Conservation (phyloP, 1,284 basidiomycete species). For the Xanthoconium separans region DNA sequence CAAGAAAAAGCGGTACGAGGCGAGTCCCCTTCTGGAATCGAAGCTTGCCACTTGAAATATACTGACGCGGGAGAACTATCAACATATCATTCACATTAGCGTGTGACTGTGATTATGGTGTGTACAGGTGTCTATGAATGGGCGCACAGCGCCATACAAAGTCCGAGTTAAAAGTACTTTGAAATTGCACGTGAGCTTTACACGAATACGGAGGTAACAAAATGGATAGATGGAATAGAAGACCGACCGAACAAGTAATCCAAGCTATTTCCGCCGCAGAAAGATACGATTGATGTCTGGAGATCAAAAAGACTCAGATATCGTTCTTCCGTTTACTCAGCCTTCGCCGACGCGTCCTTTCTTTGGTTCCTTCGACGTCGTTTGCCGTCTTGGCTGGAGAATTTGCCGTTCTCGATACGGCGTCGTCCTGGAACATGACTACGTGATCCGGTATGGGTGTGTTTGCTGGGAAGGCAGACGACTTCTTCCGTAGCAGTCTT, state of each 20-base stretch:
- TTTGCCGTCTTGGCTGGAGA: constrained; percentile 11
- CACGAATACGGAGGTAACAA: constrained; percentile 4
- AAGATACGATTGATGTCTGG: constrained; percentile 7
- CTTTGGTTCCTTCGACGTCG: constrained; percentile 22
- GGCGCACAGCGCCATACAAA: constrained; percentile 16
- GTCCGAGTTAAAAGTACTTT: constrained; percentile 13
- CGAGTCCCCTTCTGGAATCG: constrained; percentile 1
- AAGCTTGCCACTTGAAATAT: constrained; percentile 4
- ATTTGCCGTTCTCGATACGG: constrained; percentile 10
- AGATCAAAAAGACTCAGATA: constrained; percentile 21
- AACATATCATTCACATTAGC: background rate
- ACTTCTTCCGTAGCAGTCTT: constrained; percentile 26
- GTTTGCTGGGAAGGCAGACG: constrained; percentile 25
- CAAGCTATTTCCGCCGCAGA: constrained; percentile 24
- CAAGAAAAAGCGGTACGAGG: constrained; percentile 1
- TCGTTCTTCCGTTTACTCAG: constrained; percentile 34
- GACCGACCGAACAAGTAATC: constrained; percentile 19
- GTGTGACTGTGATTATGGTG: constrained; percentile 2
- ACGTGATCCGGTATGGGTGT: constrained; percentile 24
- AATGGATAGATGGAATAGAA: constrained; percentile 19
- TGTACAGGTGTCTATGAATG: constrained; percentile 7
- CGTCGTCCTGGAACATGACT: constrained; percentile 15
- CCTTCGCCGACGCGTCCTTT: constrained; percentile 31
- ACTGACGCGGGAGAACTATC: constrained; percentile 5
- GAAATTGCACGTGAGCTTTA: constrained; percentile 6